Evolutionary conservation across 495 filamentous ascomycete genomes (phyloP), one percentile per base, ranked within the genome.

Genomic region (Aspergillus bridgeri): DNA sequence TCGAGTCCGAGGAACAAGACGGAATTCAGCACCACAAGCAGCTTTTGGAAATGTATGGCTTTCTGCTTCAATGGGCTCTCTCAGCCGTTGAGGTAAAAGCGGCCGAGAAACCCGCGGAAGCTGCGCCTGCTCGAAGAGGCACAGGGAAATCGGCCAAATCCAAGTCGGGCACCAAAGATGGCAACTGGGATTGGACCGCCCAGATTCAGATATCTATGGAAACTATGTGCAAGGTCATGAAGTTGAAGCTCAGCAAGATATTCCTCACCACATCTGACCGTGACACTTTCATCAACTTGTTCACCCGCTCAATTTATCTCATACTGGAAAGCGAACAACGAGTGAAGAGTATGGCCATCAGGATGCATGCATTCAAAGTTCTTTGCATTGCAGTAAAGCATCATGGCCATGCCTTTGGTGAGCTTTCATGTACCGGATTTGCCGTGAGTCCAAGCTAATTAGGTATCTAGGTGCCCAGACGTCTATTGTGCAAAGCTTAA

Each of bases 361-460:
- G 91, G 50, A 98, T 98, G 95, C 90, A 97, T 73, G 85, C 89
- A 38, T 98, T 97, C 77, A 96, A 96, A 71, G 93, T 97, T 20
- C 80, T 98, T 4, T 98, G 95, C 67, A 90, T 98, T 53, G 92
- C 94, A 27, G 86, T 98, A 45, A 99, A 99, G 73, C 94, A 99
- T 68, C 95, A 99, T 70, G 94, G 95, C 3, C 94, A 99, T 70
- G 94, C 86, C 58, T 97, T 96, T 69, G 92, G 92, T 96, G 81
- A 58, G 82, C 48, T 61, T 6, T n/a, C 0, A 17, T 8, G 20
- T 15, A 52, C 18, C 3, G 21, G 19, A 18, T 42, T n/a, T 24
- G 5, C 25, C 18, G 60, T 22, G 17, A 48, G 17, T 13, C 20
- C 24, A 23, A 47, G 22, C 65, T 75, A 43, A 71, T 51, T 18